Percentiles rank a stretch among this genome's conserved stretches.
phyloP scores from a whole-genome alignment of 2,329 filamentous ascomycete species.

The Arthrobotrys sinensis region DNA sequence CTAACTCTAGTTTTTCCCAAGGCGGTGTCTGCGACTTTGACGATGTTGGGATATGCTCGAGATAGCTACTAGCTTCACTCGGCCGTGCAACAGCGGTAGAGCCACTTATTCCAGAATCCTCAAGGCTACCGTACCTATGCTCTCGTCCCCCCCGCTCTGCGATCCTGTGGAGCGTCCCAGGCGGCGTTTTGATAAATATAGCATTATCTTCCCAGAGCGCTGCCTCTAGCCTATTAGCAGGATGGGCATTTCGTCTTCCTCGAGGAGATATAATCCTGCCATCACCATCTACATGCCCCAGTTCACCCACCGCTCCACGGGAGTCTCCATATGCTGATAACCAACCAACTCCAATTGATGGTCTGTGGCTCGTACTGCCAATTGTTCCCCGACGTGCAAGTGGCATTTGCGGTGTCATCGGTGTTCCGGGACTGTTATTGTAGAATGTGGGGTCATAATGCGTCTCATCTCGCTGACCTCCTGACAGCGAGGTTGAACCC shows the following conservation, averaged over 20 bases:
- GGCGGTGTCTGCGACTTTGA: constrained; percentile 36
- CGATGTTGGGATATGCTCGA: constrained; percentile 34
- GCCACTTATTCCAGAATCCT: constrained; percentile 47
- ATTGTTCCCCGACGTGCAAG: constrained; percentile 46
- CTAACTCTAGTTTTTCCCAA: constrained; percentile 43
- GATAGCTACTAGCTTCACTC: constrained; percentile 55
- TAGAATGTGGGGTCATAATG: constrained; percentile 47
- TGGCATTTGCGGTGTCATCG: constrained; percentile 44
- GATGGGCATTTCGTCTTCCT: constrained; percentile 37
- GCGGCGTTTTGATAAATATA: constrained; percentile 55
- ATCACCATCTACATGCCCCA: constrained; percentile 54
- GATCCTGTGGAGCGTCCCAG: constrained; percentile 41
- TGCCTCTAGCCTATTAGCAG: constrained; percentile 52
- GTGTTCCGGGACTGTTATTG: constrained; percentile 44
- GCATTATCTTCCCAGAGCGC: constrained; percentile 47
- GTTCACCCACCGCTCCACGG: constrained; percentile 42
- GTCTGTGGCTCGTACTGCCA: constrained; percentile 54
- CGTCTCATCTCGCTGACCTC: constrained; percentile 30
- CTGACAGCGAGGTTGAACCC: constrained; percentile 52
- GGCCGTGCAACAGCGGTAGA: constrained; percentile 52
- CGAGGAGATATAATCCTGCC: constrained; percentile 50
- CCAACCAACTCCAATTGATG: constrained; percentile 57
- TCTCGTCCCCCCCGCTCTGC: constrained; percentile 35
- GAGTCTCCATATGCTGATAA: constrained; percentile 49
- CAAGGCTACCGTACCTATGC: constrained; percentile 38